These are phyloP conservation scores for Dothideomycetes sp. DNA, from an alignment of 2,329 filamentous ascomycete species.

Conservation along the genomic window DNA sequence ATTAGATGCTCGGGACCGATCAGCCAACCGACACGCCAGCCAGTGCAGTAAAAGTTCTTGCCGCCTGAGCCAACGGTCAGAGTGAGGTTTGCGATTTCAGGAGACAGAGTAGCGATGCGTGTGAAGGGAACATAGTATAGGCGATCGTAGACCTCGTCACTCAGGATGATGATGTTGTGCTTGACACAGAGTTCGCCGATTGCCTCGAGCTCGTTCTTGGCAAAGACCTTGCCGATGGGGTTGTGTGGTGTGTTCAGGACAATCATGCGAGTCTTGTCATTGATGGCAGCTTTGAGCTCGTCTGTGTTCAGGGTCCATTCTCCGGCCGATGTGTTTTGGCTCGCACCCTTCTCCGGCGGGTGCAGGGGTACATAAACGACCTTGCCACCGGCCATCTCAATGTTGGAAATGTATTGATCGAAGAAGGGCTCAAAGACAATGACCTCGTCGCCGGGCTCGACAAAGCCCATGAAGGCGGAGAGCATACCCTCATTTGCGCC, in stretches of 20 bases:
- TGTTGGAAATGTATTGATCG: conserved; percentile 98
- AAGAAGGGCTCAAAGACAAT: conserved; percentile 99
- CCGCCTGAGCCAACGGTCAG: conserved; percentile 91
- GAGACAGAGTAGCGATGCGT: conserved; percentile 79
- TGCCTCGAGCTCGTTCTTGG: conserved; percentile 67
- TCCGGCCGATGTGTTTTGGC: conserved; percentile 69
- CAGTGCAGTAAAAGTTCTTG: conserved; percentile 97
- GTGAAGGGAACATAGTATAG: conserved; percentile 95
- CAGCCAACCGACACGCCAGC: conserved; percentile 93
- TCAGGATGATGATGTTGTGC: conserved; percentile 75
- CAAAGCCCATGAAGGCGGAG: conserved; percentile 94
- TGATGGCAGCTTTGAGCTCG: conserved; percentile 72
- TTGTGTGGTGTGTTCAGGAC: conserved; percentile 87
- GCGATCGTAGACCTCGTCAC: conserved; percentile 70
- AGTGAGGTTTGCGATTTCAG: conserved; percentile 78
- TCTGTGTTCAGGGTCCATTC: conserved; percentile 85
- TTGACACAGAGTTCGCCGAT: conserved; percentile 87
- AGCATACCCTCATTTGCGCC: conserved; percentile 91
- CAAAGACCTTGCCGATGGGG: conserved; percentile 93
- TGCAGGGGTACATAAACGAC: conserved; percentile 94
- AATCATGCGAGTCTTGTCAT: conserved; percentile 87
- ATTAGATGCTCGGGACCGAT: conserved; percentile 84
- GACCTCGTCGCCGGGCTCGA: conserved; percentile 90
- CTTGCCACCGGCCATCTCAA: conserved; percentile 93
- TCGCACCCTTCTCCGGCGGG: conserved; percentile 71